Evolutionary conservation across 1,284 basidiomycete species (phyloP).

Genomic region (Pseudozyma hubeiensis): DNA sequence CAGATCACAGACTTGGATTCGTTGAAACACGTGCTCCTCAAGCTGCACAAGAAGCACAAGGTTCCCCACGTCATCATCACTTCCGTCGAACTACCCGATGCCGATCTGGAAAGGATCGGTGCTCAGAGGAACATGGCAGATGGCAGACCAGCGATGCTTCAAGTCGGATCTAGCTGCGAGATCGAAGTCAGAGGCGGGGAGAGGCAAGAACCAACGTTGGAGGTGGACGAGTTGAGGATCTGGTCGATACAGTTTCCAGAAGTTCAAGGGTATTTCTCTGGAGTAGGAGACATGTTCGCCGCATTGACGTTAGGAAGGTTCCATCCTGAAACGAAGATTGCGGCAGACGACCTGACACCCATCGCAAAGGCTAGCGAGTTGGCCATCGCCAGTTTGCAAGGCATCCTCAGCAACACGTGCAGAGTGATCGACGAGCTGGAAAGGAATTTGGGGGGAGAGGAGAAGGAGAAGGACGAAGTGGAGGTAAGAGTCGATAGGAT

Average conservation of each 20-base stretch:
- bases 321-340: constrained; percentile 42
- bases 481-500: constrained; percentile 58
- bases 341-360: constrained; percentile 70
- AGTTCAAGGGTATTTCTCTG: constrained; percentile 91
- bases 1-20: constrained; percentile 77
- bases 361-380: constrained; percentile 71
- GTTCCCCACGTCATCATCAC: constrained; percentile 92
- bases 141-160: constrained; percentile 56
- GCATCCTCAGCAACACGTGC: constrained; percentile 74
- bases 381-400: constrained; percentile 85
- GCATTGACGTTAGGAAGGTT: constrained; percentile 90
- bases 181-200: constrained; percentile 28
- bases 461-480: constrained; percentile 23
- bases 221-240: constrained; percentile 22
- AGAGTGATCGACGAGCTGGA: constrained; percentile 40
- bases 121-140: constrained; percentile 33
- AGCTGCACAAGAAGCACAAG: constrained; percentile 79
- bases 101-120: constrained; percentile 52
- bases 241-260: constrained; percentile 82
- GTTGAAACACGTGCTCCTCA: constrained; percentile 77
- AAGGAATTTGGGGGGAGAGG: neutral
- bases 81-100: constrained; percentile 74
- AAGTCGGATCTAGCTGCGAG: constrained; percentile 67
- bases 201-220: constrained; percentile 8
- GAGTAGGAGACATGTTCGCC: constrained; percentile 96